These are phyloP conservation scores for Lentinula detonsa DNA, from an alignment of 768 basidiomycete genomes.

Conservation along the genomic window DNA sequence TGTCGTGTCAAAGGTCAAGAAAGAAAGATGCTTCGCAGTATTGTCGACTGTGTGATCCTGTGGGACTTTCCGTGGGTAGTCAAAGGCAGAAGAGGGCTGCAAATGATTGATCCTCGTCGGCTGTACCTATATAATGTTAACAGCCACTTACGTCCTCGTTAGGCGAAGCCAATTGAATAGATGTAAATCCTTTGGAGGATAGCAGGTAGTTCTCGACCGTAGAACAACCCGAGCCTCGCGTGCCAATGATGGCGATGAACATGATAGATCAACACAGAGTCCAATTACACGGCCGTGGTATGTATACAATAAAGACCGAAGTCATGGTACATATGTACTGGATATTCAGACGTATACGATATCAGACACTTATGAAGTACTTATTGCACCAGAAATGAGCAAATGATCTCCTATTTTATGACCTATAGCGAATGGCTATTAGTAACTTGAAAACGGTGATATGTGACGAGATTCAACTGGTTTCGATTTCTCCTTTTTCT, in stretches of 20 bases:
- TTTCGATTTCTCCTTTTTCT: conserved; percentile 12
- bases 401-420: too few relatives aligned
- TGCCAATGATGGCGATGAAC: conserved; percentile 67
- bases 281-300: background rate
- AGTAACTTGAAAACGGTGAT: background rate
- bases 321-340: too few relatives aligned
- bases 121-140: too few relatives aligned
- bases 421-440: too few relatives aligned
- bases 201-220: conserved; percentile 55
- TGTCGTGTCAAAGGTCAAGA: conserved; percentile 30
- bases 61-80: background rate
- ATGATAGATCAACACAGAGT: conserved; percentile 24
- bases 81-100: background rate
- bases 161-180: conserved; percentile 31
- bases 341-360: too few relatives aligned
- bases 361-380: too few relatives aligned
- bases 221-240: conserved; percentile 56
- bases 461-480: background rate
- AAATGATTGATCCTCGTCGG: background rate
- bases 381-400: too few relatives aligned
- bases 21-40: conserved; percentile 29
- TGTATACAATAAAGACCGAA: background rate
- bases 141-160: background rate
- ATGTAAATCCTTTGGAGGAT: conserved; percentile 48
- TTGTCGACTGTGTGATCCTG: background rate